Percentiles rank a stretch among this genome's conserved stretches.
phyloP scores from a whole-genome alignment of 2,329 filamentous ascomycete species.

The Akanthomyces muscarius region DNA sequence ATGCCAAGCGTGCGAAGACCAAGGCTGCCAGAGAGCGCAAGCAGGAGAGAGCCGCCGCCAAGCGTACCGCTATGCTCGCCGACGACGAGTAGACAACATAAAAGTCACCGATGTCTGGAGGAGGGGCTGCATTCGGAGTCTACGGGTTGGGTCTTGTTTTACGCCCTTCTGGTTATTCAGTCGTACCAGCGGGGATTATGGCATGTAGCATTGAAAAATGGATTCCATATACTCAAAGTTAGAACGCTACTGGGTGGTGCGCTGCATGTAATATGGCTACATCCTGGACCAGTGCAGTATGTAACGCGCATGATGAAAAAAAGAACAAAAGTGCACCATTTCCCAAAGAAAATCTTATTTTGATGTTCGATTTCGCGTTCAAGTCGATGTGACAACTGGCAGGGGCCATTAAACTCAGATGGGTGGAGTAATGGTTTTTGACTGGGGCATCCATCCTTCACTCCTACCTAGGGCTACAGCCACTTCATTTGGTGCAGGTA shows the following conservation, averaged over 20 bases:
- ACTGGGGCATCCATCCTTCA: too few relatives aligned
- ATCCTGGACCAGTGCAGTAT: constrained; percentile 7
- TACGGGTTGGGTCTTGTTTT: constrained; percentile 54
- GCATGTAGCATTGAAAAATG: constrained; percentile 56
- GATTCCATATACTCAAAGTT: constrained; percentile 46
- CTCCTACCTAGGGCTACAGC: too few relatives aligned
- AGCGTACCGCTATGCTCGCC: constrained; percentile 81
- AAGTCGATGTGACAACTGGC: background rate
- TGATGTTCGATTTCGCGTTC: background rate
- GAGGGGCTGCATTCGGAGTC: constrained; percentile 58
- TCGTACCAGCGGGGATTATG: constrained; percentile 48
- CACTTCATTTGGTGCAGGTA: too few relatives aligned
- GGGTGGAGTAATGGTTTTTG: too few relatives aligned
- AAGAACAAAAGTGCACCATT: constrained; percentile 14
- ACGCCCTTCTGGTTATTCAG: constrained; percentile 44
- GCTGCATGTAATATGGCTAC: constrained; percentile 7
- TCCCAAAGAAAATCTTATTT: background rate
- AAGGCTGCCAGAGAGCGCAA: constrained; percentile 99
- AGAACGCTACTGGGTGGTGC: constrained; percentile 21
- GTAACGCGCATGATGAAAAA: constrained; percentile 16
- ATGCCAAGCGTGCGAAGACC: constrained; percentile 99
- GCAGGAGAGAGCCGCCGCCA: constrained; percentile 83
- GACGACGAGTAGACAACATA: constrained; percentile 55
- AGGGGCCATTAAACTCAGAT: background rate
- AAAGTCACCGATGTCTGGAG: constrained; percentile 44